These are phyloP conservation scores for Starmerella sirachaensis DNA, from an alignment of 805 yeast genomes.

Conservation along the genomic window DNA sequence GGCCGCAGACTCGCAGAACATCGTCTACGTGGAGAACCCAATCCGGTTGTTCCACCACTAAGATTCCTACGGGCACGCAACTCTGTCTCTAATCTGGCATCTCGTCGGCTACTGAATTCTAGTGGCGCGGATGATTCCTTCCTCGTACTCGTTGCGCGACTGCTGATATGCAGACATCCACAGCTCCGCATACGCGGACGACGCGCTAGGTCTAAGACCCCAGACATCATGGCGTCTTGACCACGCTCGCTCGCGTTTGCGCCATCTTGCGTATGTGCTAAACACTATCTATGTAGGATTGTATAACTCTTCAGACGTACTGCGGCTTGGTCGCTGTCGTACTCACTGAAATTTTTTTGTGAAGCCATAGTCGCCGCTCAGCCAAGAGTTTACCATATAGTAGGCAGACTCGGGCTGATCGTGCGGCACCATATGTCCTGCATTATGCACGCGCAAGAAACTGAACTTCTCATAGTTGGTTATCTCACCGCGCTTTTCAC, in stretches of 20 bases:
- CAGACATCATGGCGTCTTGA: too few relatives aligned
- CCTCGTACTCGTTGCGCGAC: too few relatives aligned
- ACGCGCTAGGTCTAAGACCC: too few relatives aligned
- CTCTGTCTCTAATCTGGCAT: neutral
- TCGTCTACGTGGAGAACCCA: slow-evolving; percentile 93
- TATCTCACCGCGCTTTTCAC: slow-evolving; percentile 50
- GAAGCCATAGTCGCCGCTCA: slow-evolving; percentile 25
- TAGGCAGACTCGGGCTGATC: slow-evolving; percentile 70
- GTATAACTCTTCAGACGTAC: too few relatives aligned
- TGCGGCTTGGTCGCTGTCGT: neutral
- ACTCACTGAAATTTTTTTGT: neutral
- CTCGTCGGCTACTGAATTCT: too few relatives aligned
- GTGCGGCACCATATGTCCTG: slow-evolving; percentile 88
- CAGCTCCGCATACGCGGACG: too few relatives aligned
- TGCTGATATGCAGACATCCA: too few relatives aligned
- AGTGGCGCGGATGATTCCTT: too few relatives aligned
- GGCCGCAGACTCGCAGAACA: slow-evolving; percentile 83
- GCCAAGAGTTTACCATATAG: slow-evolving; percentile 66
- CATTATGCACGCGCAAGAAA: slow-evolving; percentile 64
- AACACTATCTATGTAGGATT: too few relatives aligned
- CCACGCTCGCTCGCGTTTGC: slow-evolving; percentile 1
- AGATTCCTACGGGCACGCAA: slow-evolving; percentile 8
- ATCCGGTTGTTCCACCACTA: slow-evolving; percentile 97
- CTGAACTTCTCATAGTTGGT: slow-evolving; percentile 60
- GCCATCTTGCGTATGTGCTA: neutral